These are phyloP conservation scores for Thelonectria olida DNA, from an alignment of 2,329 filamentous ascomycete species.

Conservation along the genomic window DNA sequence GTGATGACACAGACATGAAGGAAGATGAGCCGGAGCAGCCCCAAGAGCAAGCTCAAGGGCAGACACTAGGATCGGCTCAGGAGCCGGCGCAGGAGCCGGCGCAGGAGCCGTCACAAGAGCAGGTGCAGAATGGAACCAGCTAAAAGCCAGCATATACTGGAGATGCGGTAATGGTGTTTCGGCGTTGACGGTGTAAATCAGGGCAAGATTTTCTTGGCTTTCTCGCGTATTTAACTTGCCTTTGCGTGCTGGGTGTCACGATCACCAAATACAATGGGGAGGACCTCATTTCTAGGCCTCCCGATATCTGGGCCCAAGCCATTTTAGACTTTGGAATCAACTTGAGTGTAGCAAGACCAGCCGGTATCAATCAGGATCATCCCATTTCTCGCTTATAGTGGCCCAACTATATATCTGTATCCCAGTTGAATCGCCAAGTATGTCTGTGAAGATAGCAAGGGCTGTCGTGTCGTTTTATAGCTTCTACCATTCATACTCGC, in stretches of 20 bases:
- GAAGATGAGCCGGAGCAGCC: constrained; percentile 36
- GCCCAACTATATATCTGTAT: not conserved
- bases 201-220: constrained; percentile 17
- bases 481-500: not conserved
- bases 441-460: not conserved
- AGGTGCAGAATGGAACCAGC: constrained; percentile 45
- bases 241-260: not conserved
- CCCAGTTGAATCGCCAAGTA: not conserved
- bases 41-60: not conserved
- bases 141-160: constrained; percentile 36
- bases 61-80: not conserved
- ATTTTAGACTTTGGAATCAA: no score
- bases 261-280: not conserved
- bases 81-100: not conserved
- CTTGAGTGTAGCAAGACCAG: no score
- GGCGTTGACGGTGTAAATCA: constrained; percentile 39
- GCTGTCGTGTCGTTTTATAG: not conserved
- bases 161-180: constrained; percentile 49
- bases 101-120: not conserved
- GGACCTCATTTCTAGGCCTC: not conserved
- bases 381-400: not conserved
- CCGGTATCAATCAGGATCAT: no score
- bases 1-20: constrained; percentile 70
- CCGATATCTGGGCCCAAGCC: no score
- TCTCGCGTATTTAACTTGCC: not conserved